Evolutionary conservation across 2,329 filamentous ascomycete species (phyloP), one percentile per base, ranked within the genome.

Genomic region (Penicillium sp.): DNA sequence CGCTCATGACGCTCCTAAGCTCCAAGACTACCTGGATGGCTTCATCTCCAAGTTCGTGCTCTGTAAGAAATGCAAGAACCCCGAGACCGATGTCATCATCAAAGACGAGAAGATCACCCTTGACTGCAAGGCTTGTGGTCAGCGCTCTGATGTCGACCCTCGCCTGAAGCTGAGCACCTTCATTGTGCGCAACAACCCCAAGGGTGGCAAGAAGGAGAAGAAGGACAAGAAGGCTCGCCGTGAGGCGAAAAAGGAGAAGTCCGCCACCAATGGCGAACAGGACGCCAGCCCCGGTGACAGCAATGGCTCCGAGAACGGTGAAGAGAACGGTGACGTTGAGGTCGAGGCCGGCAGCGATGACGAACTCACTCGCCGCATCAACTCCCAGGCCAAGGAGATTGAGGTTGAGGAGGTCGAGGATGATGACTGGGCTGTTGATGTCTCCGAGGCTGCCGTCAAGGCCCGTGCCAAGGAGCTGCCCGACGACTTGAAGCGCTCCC

Each of bases 31-130:
- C 67, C 89, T 99, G 42, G 93, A 97, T 74, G 92, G 92, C 66
- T 99, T 99, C 84, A 99, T 99, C 79, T 84, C 87, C 81, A 96
- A 91, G 80, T 99, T 97, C 65, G 94, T 99, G 68, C 91, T 99
- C 60, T 99, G 94, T 89, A 96, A 95, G 81, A 93, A 95, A 75
- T 99, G 94, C 88, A 96, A 96, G 86, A 99, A 99, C 76, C 94
- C 94, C 29, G 94, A 99, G 82, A 99, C 94, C 62, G 92, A 95
- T 62, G 88, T 97, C 69, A 85, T 89, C 70, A 91, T 97, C 82
- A 97, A 96, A 78, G 92, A 97, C 67, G 90, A 89, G 49, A 86
- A 84, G 71, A 97, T 99, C 74, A 77, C 90, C 58, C 86, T 97
- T 63, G 94, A 99, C 78, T 99, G 94, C 88, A 99, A 99, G 80